A percentile compares a stretch with the other conserved stretches of the same genome.
Evolutionary conservation across 176 grass and related monocot genomes (phyloP).

Genomic region (Secale cereale): DNA sequence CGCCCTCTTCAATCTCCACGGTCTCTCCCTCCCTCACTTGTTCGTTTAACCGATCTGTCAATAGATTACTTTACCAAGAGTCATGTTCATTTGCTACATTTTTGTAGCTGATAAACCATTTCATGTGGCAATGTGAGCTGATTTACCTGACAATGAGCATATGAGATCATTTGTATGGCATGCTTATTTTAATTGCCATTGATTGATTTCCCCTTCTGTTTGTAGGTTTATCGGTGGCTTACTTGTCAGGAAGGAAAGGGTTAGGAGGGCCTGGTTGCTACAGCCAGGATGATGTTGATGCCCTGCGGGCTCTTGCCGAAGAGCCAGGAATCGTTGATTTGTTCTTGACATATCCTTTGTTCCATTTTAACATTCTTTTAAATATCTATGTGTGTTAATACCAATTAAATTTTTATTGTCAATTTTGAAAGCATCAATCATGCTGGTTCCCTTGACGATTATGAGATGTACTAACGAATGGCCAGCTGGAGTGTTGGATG

Average conservation of each 20-base stretch:
- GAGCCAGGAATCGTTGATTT: conserved; percentile 72
- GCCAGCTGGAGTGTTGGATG: conserved; percentile 70
- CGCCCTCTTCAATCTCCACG: conserved; percentile 70
- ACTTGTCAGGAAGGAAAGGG: conserved; percentile 64
- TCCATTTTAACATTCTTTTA: neutral
- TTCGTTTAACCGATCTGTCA: neutral
- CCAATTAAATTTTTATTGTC: neutral
- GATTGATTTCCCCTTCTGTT: neutral
- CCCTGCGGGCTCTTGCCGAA: conserved; percentile 73
- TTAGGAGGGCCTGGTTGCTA: conserved; percentile 51
- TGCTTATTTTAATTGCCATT: neutral
- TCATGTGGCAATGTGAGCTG: neutral
- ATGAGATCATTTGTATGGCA: neutral
- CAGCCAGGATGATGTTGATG: conserved; percentile 81
- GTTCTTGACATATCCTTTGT: conserved; percentile 93
- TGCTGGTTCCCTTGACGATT: conserved; percentile 47
- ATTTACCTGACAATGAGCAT: neutral
- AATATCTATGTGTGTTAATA: neutral
- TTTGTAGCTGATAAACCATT: neutral
- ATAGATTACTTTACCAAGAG: neutral
- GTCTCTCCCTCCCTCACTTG: conserved; percentile 24
- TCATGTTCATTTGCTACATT: neutral
- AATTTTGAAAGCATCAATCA: neutral
- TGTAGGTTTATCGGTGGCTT: conserved; percentile 74
- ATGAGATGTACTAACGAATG: conserved; percentile 76